Evolutionary conservation across 257 asterid genomes (phyloP), one percentile per base, ranked within the genome.

Genomic region (Coffea canephora): DNA sequence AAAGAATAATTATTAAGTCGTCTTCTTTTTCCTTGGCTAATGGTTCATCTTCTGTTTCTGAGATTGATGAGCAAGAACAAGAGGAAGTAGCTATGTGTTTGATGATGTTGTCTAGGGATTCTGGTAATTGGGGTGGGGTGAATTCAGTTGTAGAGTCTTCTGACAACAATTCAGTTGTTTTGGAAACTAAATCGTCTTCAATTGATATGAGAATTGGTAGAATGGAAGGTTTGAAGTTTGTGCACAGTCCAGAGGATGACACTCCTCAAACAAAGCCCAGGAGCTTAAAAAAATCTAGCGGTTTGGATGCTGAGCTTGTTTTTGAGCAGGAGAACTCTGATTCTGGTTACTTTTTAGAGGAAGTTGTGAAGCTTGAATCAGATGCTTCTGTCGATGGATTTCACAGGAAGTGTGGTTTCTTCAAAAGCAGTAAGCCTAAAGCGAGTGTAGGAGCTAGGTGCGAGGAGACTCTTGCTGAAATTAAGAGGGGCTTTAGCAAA

Each of bases 341-440:
- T 83, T 94, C 99, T n/a, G 99, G 89, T 54, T 93, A 95, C 85
- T 93, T 90, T 86, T 85, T 95, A 87, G 96, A 85, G 79, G 99
- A 90, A 76, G 82, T 86, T 82, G 86, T 82, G 23, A 90, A 88
- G 83, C 88, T 82, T 62, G 99, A 95, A 79, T 95, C 98, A 0
- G 96, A 90, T 78, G 89, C 84, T 71, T 90, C 96, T 7, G 90
- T 87, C 8, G 93, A 86, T 57, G 89, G 91, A 76, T 71, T 84
- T 23, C 79, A 81, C 10, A 86, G 78, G 72, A 80, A 78, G 57
- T 74, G 73, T 31, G 71, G 80, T 39, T 73, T 79, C 52, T 66
- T 80, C 34, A 83, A 88, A 31, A 66, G 72, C 46, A 84, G 78
- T 80, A 87, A 71, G 70, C 62, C 82, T 64, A 79, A 65, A 67